Base-by-base conservation (phyloP, 179 eudicot genomes). In the Sideroxylon spinosum region DNA sequence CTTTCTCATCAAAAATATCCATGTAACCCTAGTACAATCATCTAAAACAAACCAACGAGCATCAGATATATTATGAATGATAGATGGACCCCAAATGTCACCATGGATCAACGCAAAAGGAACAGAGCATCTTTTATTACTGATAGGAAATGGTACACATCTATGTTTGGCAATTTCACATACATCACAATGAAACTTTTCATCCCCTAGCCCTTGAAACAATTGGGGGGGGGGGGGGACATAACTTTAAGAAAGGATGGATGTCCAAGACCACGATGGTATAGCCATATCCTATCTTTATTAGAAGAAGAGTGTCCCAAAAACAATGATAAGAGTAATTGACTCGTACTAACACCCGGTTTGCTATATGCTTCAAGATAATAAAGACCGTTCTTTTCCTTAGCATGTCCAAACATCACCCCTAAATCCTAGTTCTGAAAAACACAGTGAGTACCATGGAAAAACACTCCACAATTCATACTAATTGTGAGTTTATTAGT, bases 41-140 rank as follows among this genome's bases (percentile, higher is more conserved):
- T 64, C 28, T 0, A 64, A 17, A 64, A 64, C 28, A 64, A 64
- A 64, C 28, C 68, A 64, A 22, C 28, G 37, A 13, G 29, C 17
- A 6, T 14, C 68, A 22, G 26, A 22, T 17, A 64, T 25, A 64
- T 64, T 64, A 9, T 12, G 37, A 20, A 64, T 20, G n/a, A 8
- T 64, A 22, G 29, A 64, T 22, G 68, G 68, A 9, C 68, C 68
- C 68, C 68, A 19, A 4, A 64, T 64, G 22, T 64, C 68, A 64
- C 28, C 20, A 29, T 29, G 37, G 37, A 29, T 29, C 37, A 29
- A 29, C 3, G 37, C 37, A 29, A 29, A 29, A 29, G 68, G 28
- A 64, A 64, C 4, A 17, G 7, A 64, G n/a, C 13, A 25, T 11
- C n/a, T 17, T 17, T 17, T 29, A 29, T 29, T 29, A 3, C 37